A percentile compares a stretch with the other conserved stretches of the same genome.
Conservation (phyloP, 1,284 basidiomycete species). For the Marasmius sp. region DNA sequence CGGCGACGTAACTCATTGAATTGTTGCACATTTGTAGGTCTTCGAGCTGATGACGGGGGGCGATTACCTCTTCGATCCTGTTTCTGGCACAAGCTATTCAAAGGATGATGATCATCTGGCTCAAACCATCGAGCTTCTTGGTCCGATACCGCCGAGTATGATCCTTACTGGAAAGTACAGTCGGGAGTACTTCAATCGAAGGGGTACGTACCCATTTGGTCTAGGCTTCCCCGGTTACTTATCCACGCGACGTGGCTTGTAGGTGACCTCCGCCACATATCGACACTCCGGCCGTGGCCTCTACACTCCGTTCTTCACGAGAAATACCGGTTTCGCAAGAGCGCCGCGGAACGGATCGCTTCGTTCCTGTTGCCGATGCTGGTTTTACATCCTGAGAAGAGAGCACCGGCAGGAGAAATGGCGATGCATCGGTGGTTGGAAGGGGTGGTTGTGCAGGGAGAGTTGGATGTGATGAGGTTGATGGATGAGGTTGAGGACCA, state of each 20-base stretch:
- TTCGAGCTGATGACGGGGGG: slow-evolving; percentile 91
- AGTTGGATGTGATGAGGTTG: background rate
- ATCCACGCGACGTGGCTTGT: slow-evolving; percentile 5
- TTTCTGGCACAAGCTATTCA: slow-evolving; percentile 72
- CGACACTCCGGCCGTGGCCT: slow-evolving; percentile 93
- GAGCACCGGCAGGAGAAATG: slow-evolving; percentile 62
- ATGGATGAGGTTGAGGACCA: no score
- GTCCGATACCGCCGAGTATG: slow-evolving; percentile 83
- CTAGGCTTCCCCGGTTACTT: slow-evolving; percentile 7
- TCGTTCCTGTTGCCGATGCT: slow-evolving; percentile 93
- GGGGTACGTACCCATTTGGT: slow-evolving; percentile 56
- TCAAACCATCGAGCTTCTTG: slow-evolving; percentile 96
- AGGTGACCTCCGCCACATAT: slow-evolving; percentile 94
- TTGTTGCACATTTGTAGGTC: slow-evolving; percentile 47
- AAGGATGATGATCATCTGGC: slow-evolving; percentile 97
- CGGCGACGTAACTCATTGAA: slow-evolving; percentile 2
- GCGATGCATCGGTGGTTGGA: background rate
- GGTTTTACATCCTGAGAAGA: slow-evolving; percentile 32
- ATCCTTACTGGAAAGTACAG: slow-evolving; percentile 94
- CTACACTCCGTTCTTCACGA: slow-evolving; percentile 84
- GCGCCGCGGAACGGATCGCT: slow-evolving; percentile 81
- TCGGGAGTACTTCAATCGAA: slow-evolving; percentile 92
- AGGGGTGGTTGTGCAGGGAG: background rate
- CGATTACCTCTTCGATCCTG: slow-evolving; percentile 89
- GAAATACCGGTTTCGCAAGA: slow-evolving; percentile 91